Base-by-base conservation (phyloP, 2,329 filamentous ascomycete genomes). In the Teratosphaeria epicoccoides region DNA sequence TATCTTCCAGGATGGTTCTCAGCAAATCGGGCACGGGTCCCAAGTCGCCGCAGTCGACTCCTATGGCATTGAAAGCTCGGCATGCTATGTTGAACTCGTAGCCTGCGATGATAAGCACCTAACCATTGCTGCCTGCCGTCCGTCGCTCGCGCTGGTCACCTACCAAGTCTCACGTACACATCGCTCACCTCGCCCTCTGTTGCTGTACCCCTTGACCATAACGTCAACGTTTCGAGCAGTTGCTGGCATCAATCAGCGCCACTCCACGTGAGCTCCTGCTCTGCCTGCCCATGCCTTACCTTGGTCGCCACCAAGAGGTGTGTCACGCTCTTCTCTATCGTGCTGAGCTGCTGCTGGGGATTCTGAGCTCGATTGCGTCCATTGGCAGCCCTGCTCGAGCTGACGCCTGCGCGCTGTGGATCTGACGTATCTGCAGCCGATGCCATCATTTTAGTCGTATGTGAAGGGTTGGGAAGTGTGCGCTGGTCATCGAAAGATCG, bases 11-110 rank as follows among this genome's bases (percentile, higher is more conserved):
- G 52, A 98, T 97, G 54, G 84, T 83, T 61, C 93, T 83, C 57
- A 98, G 73, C 53, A 90, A 76, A 68, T 98, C 93, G 5, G 93
- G 93, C 2, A 98, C 93, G 61, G 95, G 95, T 52, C 93, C 93
- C 11, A 98, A 77, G 68, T 98, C 93, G 24, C 83, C 81, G 1
- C 90, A 96, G 64, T 98, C 93, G 57, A 98, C 93, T 56, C 94
- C 93, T 64, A 98, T 98, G 53, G 90, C 88, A 63, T 88, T 88
- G 71, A 98, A 98, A 55, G 93, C 91, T 51, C 93, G 85, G 70
- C 91, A 97, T 24, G 93, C 93, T 75, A 98, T 93, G 71, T 98
- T 98, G 78, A 98, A 98, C 71, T 98, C 93, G 71, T 98, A 98
- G 46, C 93, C 33, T 40, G 14, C 20, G 33, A 40, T 40, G 1